Conservation (phyloP, 2,329 filamentous ascomycete species). For the Talaromyces sp. region DNA sequence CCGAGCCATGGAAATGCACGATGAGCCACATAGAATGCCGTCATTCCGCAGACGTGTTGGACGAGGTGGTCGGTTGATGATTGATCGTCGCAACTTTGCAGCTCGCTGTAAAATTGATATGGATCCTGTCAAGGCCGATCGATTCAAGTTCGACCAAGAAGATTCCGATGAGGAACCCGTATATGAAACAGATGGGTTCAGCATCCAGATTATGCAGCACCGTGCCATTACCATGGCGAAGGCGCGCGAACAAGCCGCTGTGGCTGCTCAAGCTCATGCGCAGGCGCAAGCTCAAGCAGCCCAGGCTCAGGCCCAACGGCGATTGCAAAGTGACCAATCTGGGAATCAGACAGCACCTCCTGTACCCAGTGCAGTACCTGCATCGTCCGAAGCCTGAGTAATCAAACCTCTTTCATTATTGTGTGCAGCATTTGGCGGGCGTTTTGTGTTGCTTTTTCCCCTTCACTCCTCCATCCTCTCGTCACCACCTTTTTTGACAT, state of each 20-base stretch:
- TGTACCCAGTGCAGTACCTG: conserved; percentile 31
- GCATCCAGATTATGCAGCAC: conserved; percentile 60
- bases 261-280: conserved; percentile 47
- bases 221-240: conserved; percentile 54
- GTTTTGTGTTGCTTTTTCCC: conserved; percentile 27
- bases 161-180: conserved; percentile 75
- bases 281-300: conserved; percentile 45
- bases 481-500: conserved; percentile 26
- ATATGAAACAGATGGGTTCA: conserved; percentile 74
- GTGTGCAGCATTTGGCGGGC: conserved; percentile 39
- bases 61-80: conserved; percentile 80
- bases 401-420: conserved; percentile 21
- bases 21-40: conserved; percentile 53
- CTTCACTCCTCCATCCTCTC: conserved; percentile 22
- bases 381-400: conserved; percentile 35
- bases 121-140: conserved; percentile 60
- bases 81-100: conserved; percentile 77
- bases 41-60: conserved; percentile 83
- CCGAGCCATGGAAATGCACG: conserved; percentile 48
- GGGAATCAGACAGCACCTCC: conserved; percentile 32
- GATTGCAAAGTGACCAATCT: conserved; percentile 40
- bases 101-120: conserved; percentile 52
- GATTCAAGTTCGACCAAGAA: conserved; percentile 86
- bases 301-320: conserved; percentile 45
- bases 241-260: conserved; percentile 45